phyloP scores from a whole-genome alignment of 2,329 filamentous ascomycete species.

The Fusarium buxicola region DNA sequence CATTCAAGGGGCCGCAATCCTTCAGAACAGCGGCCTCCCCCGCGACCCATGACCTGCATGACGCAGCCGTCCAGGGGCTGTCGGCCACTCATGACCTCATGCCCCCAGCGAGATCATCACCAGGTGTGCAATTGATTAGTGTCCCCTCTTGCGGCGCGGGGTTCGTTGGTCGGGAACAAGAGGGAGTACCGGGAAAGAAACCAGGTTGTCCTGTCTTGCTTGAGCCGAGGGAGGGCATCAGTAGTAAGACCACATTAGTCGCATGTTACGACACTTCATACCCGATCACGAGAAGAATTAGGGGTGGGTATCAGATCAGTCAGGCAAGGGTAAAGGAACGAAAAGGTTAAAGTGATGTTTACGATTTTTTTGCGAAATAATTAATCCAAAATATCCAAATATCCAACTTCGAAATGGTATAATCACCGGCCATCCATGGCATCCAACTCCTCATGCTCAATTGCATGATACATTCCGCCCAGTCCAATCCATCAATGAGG shows the following conservation, averaged over 20 bases:
- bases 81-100: slow-evolving; percentile 43
- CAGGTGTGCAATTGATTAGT: slow-evolving; percentile 17
- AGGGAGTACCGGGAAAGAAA: slow-evolving; percentile 2
- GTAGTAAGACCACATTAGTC: background rate
- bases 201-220: slow-evolving; percentile 3
- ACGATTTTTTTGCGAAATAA: slow-evolving; percentile 39
- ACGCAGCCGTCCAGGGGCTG: slow-evolving; percentile 39
- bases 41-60: slow-evolving; percentile 38
- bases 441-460: slow-evolving; percentile 35
- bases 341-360: slow-evolving; percentile 31
- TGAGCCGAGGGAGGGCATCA: background rate
- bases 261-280: slow-evolving; percentile 1
- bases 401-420: slow-evolving; percentile 37
- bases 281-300: slow-evolving; percentile 1
- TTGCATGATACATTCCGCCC: slow-evolving; percentile 32
- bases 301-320: slow-evolving; percentile 5
- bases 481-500: slow-evolving; percentile 35
- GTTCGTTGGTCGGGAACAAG: slow-evolving; percentile 18
- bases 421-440: slow-evolving; percentile 28
- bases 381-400: slow-evolving; percentile 34
- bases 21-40: slow-evolving; percentile 7
- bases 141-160: slow-evolving; percentile 21
- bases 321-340: background rate
- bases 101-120: slow-evolving; percentile 25
- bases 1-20: background rate